These are phyloP conservation scores for Mortierella sp. DNA, from an alignment of 371 early-diverging fungal species.

Conservation along the genomic window DNA sequence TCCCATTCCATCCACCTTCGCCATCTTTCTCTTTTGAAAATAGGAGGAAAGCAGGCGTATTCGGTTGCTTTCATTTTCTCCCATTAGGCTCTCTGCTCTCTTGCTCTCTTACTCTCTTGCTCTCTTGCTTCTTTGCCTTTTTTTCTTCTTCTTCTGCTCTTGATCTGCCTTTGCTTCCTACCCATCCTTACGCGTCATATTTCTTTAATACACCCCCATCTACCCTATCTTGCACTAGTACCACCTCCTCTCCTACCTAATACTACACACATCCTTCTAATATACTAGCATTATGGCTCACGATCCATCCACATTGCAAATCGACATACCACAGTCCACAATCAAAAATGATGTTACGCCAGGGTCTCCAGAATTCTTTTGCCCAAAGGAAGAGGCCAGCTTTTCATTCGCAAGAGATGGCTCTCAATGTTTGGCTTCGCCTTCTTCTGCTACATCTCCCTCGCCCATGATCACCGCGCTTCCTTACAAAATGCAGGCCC, in stretches of 20 bases:
- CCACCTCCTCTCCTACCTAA: neutral
- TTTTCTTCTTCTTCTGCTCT: neutral
- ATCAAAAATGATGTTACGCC: neutral
- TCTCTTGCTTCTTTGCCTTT: neutral
- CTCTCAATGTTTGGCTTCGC: slow-evolving; percentile 27
- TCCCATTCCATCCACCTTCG: neutral
- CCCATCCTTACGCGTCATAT: no score
- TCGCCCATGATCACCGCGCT: slow-evolving; percentile 27
- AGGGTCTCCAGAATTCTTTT: slow-evolving; percentile 21
- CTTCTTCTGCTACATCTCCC: slow-evolving; percentile 15
- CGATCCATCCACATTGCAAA: neutral
- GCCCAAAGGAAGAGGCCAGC: slow-evolving; percentile 16
- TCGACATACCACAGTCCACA: neutral
- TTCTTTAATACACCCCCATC: neutral
- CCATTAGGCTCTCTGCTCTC: neutral
- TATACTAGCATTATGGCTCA: no score
- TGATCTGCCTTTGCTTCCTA: neutral
- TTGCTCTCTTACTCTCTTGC: neutral
- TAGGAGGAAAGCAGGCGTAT: no score
- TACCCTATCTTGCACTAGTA: neutral
- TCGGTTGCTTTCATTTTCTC: neutral
- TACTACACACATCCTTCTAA: neutral
- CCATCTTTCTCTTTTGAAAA: neutral
- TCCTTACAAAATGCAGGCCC: slow-evolving; percentile 19
- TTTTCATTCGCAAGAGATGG: slow-evolving; percentile 26